Percentiles rank a stretch among this genome's conserved stretches.
Conservation (phyloP, 2,329 filamentous ascomycete genomes). For the Diaporthe sp. region DNA sequence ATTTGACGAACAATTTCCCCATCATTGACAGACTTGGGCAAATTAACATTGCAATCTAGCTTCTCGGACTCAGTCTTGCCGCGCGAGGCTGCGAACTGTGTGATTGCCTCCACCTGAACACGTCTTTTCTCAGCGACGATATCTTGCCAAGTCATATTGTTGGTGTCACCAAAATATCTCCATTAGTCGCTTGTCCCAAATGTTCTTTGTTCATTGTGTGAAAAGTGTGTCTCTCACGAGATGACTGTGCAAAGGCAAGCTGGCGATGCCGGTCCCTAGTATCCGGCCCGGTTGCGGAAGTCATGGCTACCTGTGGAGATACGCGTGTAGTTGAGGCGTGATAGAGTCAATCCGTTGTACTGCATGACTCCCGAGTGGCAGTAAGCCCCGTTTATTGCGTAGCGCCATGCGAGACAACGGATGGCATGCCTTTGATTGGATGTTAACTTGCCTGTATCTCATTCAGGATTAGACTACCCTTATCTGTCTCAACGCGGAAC, state of each 20-base stretch:
- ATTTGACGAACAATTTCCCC: not conserved
- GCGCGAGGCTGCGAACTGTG: not conserved
- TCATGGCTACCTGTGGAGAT: not conserved
- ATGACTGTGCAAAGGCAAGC: not conserved
- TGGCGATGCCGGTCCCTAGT: not conserved
- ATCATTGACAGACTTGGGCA: not conserved
- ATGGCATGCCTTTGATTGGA: not conserved
- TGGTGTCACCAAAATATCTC: too few relatives aligned
- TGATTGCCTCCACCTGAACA: not conserved
- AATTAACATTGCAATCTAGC: not conserved
- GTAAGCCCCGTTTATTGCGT: not conserved
- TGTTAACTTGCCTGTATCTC: not conserved
- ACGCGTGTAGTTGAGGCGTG: not conserved
- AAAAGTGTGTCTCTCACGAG: too few relatives aligned
- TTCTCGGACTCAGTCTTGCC: not conserved
- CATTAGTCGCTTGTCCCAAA: not conserved
- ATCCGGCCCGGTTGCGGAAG: slow-evolving; percentile 21
- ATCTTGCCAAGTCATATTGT: slow-evolving; percentile 31
- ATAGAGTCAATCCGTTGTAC: not conserved
- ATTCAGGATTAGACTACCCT: not conserved
- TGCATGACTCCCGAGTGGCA: too few relatives aligned
- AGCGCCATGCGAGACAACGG: accelerated
- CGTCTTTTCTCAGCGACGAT: slow-evolving; percentile 32
- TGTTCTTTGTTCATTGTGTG: not conserved
- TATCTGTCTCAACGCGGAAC: not conserved